phyloP scores from a whole-genome alignment of 108 stramenopile species.

The Stephanodiscus minutulus region DNA sequence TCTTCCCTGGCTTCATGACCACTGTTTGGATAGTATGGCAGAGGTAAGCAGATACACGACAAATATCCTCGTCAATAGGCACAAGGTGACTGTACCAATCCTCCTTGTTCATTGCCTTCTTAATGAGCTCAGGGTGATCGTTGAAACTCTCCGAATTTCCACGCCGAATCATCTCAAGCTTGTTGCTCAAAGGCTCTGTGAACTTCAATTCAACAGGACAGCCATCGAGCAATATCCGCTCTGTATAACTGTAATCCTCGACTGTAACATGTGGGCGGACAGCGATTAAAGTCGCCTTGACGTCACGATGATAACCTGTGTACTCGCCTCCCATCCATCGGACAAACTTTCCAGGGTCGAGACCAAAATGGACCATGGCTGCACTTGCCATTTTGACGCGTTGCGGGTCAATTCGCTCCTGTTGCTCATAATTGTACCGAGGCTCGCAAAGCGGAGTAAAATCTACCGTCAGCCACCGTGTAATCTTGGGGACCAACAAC shows the following conservation, averaged over 20 bases:
- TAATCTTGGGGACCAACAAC: not conserved
- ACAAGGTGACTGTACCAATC: conserved; percentile 4
- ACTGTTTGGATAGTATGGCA: conserved; percentile 1
- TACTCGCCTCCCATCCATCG: conserved; percentile 1
- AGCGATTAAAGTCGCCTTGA: not conserved
- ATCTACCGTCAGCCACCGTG: not conserved
- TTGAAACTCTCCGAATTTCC: conserved; percentile 1
- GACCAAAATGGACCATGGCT: conserved; percentile 3
- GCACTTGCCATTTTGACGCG: conserved; percentile 1
- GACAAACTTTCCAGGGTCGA: not conserved
- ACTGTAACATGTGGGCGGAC: not conserved
- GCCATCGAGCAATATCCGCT: not conserved
- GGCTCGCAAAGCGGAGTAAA: not conserved
- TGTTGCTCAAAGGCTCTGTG: not conserved
- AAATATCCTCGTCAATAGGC: not conserved
- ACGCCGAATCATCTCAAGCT: not conserved
- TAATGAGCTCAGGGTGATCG: not conserved
- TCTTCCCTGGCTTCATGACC: not conserved
- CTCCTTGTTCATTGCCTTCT: conserved; percentile 1
- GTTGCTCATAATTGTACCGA: not conserved
- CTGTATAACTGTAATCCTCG: not conserved
- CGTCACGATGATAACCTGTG: not conserved
- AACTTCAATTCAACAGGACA: not conserved
- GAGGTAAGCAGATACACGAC: not conserved
- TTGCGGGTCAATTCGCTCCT: not conserved